Percentiles rank a stretch among this genome's conserved stretches.
Evolutionary conservation across 2,329 filamentous ascomycete genomes (phyloP).

Genomic region (Penicillium sp.): DNA sequence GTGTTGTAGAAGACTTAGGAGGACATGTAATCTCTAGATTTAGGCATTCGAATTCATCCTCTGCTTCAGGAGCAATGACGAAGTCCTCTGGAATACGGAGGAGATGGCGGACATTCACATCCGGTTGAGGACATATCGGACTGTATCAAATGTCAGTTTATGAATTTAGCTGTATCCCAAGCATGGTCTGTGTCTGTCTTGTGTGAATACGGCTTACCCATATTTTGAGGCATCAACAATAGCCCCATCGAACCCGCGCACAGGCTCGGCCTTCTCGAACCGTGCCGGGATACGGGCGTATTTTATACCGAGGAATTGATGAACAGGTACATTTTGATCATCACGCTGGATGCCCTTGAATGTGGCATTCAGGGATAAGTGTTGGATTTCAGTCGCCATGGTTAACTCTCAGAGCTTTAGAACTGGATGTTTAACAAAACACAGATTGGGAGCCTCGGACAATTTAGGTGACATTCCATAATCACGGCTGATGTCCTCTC

Average conservation of each 20-base stretch:
- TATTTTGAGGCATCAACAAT: constrained; percentile 38
- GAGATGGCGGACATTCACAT: constrained; percentile 46
- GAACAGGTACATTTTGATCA: constrained; percentile 15
- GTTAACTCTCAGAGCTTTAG: not conserved
- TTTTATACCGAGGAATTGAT: constrained; percentile 35
- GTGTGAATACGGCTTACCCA: constrained; percentile 23
- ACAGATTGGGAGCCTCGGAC: not conserved
- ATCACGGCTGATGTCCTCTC: constrained; percentile 13
- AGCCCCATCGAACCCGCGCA: constrained; percentile 26
- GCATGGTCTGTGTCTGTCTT: not conserved
- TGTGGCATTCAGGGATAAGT: constrained; percentile 27
- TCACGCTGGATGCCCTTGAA: constrained; percentile 26
- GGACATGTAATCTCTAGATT: constrained; percentile 46
- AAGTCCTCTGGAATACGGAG: constrained; percentile 44
- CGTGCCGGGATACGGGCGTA: constrained; percentile 33
- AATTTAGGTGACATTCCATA: not conserved
- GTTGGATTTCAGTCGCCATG: constrained; percentile 27
- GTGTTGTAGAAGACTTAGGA: not conserved
- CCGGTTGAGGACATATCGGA: constrained; percentile 45
- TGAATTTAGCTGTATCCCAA: not conserved
- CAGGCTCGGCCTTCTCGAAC: constrained; percentile 31
- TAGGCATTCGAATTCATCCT: constrained; percentile 48
- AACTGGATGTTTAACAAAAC: not conserved
- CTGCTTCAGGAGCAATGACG: constrained; percentile 28
- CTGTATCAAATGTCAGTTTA: constrained; percentile 27